Evolutionary conservation across 2,329 filamentous ascomycete genomes (phyloP).

Genomic region (Ophiostoma piceae): DNA sequence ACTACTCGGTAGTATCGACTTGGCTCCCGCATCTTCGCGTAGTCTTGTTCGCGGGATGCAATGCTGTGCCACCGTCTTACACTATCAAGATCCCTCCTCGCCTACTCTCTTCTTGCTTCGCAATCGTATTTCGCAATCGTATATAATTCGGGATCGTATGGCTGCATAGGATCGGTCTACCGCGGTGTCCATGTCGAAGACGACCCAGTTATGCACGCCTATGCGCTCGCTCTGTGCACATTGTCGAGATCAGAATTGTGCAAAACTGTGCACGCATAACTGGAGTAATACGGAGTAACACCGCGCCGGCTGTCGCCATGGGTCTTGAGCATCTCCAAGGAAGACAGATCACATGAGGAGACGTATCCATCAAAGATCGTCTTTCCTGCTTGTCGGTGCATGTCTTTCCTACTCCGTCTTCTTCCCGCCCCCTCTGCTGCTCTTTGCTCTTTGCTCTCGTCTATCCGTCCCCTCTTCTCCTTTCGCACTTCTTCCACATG

Average conservation of each 20-base stretch:
- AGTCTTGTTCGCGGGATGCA: no score
- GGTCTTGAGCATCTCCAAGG: neutral
- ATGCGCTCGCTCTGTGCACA: neutral
- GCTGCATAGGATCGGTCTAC: no score
- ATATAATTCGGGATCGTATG: no score
- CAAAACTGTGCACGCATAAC: neutral
- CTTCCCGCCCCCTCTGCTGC: neutral
- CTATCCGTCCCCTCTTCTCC: neutral
- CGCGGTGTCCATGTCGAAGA: no score
- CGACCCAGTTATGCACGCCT: neutral
- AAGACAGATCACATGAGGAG: conserved; percentile 1
- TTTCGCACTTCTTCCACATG: neutral
- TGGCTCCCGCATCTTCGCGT: no score
- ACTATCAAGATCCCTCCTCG: no score
- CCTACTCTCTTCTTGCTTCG: no score
- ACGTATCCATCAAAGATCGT: neutral
- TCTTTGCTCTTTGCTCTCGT: neutral
- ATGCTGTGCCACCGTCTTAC: no score
- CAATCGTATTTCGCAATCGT: no score
- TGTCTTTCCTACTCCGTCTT: neutral
- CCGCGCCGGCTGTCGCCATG: neutral
- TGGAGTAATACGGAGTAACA: neutral
- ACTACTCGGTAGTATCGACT: neutral
- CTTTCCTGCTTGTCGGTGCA: neutral
- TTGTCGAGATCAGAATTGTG: neutral